Base-by-base conservation (phyloP, 257 asterid genomes). In the Hygrophila difformis region DNA sequence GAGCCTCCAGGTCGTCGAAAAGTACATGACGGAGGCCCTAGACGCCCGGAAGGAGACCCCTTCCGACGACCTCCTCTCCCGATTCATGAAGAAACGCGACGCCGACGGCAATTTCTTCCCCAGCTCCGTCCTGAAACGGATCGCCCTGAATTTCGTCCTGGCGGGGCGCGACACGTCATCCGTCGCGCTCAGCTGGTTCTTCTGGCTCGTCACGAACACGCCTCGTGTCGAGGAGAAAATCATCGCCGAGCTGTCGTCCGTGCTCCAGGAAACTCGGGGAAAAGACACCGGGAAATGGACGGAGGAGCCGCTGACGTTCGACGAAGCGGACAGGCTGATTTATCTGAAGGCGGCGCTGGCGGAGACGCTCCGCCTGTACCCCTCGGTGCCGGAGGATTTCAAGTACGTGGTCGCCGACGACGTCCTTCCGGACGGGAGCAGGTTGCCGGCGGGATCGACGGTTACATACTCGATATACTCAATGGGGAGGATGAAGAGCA, bases 111-210 rank as follows among this genome's bases (percentile, higher is more conserved):
- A 78, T 13, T 47, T 44, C 3, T 76, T 71, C 41, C 72, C 76
- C 0, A 66, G 39, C 66, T 18, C 75, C 0, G 79, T 81, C 7
- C 73, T 85, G 26, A 78, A 85, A 14, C 78, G 87, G 7, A 81
- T 85, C 1, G 92, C 96, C 10, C 69, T 85, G 4, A 85, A 85
- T 70, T 85, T 85, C 35, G 93, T 85, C 12, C 77, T 85, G 0
- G 95, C 95, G 0, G 95, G 93, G 0, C 65, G 95, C 0, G 95
- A 85, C 75, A 85, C 94, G 2, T 85, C 96, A 2, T 85, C 96
- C 0, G 96, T 85, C 1, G 96, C 96, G 4, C 73, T 85, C 42
- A 78, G 92, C 69, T 85, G 96, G 96, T 85, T 85, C 54, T 85
- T 85, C 64, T 81, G 87, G 81, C 77, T 68, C 7, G 88, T 85